phyloP scores from a whole-genome alignment of 1,284 basidiomycete species.

The Cutaneotrichosporon sp. region DNA sequence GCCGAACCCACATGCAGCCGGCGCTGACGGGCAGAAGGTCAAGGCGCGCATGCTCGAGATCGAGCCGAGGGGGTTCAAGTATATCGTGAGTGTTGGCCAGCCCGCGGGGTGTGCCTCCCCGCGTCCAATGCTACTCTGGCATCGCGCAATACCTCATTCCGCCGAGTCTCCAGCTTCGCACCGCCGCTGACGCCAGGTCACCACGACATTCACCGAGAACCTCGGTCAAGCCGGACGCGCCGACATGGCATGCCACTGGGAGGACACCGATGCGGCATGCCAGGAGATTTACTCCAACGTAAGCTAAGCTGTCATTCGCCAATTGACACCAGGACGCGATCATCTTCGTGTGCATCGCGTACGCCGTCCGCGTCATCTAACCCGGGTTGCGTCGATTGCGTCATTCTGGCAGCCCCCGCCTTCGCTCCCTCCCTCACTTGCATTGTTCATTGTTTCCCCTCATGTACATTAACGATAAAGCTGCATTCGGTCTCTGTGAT shows the following conservation, averaged over 20 bases:
- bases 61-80: slow-evolving; percentile 44
- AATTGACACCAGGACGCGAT: slow-evolving; percentile 34
- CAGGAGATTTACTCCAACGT: slow-evolving; percentile 47
- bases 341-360: slow-evolving; percentile 42
- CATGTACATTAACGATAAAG: background rate
- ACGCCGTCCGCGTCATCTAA: slow-evolving; percentile 34
- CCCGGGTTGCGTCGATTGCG: too few relatives aligned
- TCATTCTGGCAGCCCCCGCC: too few relatives aligned
- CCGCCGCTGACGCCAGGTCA: slow-evolving; percentile 25
- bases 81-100: slow-evolving; percentile 33
- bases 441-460: too few relatives aligned
- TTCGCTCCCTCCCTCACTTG: background rate
- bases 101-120: too few relatives aligned
- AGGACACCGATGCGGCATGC: slow-evolving; percentile 39
- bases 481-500: slow-evolving; percentile 9
- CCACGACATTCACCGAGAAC: slow-evolving; percentile 40
- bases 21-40: slow-evolving; percentile 25
- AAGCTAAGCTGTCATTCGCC: slow-evolving; percentile 9
- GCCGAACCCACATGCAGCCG: too few relatives aligned
- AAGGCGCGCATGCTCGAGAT: slow-evolving; percentile 43
- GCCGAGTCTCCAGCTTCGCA: background rate
- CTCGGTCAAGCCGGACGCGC: slow-evolving; percentile 44
- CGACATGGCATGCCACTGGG: slow-evolving; percentile 48
- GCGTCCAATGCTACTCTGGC: background rate
- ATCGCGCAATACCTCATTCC: background rate